Evolutionary conservation across 306 rosid genomes (phyloP).

Genomic region (Trichosanthes cucumerina): DNA sequence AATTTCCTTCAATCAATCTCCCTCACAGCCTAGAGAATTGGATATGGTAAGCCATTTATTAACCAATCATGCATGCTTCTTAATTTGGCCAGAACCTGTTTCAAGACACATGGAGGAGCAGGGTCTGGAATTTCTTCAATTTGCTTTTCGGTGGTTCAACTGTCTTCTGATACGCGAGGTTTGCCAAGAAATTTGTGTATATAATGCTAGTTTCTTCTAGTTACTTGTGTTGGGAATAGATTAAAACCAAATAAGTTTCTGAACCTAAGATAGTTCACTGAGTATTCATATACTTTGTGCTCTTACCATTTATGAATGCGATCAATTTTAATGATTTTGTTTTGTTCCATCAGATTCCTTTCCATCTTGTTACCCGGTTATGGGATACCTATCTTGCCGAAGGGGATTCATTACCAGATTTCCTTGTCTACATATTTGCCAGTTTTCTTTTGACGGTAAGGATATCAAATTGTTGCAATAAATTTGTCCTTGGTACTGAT

Average conservation of each 20-base stretch:
- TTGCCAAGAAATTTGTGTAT: conserved; percentile 12
- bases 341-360: conserved; percentile 61
- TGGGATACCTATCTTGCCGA: conserved; percentile 99
- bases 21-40: background rate
- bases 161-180: conserved; percentile 98
- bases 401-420: conserved; percentile 95
- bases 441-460: conserved; percentile 98
- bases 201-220: background rate
- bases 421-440: conserved; percentile 93
- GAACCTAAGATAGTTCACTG: background rate
- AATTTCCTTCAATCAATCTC: background rate
- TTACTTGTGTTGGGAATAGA: background rate
- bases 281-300: background rate
- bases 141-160: conserved; percentile 99
- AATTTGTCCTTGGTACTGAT: background rate
- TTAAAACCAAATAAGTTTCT: background rate
- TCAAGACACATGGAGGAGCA: conserved; percentile 91
- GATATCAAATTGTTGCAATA: background rate
- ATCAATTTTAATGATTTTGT: conserved; percentile 18
- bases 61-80: background rate
- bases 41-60: background rate
- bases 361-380: conserved; percentile 79
- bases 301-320: conserved; percentile 11
- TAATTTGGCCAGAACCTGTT: conserved; percentile 56
- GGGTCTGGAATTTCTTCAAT: conserved; percentile 94